Percentiles rank a stretch among this genome's conserved stretches.
Conservation (phyloP, 495 filamentous ascomycete species). For the Clohesyomyces aquaticus region DNA sequence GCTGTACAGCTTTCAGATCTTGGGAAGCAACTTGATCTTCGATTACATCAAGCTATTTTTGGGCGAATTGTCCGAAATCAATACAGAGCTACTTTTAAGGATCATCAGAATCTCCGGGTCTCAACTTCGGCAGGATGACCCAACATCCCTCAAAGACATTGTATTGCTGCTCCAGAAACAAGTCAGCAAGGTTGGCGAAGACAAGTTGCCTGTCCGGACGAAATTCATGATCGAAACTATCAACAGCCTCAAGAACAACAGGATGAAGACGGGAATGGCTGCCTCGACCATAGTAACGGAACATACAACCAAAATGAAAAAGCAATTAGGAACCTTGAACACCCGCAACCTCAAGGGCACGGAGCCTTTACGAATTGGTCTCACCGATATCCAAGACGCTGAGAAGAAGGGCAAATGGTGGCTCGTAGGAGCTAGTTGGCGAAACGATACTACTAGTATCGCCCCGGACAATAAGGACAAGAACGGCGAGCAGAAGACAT, state of each 20-base stretch:
- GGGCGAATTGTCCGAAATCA: conserved; percentile 75
- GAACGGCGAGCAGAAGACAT: conserved; percentile 21
- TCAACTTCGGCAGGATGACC: conserved; percentile 87
- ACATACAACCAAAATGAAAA: conserved; percentile 83
- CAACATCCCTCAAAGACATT: conserved; percentile 88
- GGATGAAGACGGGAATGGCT: conserved; percentile 70
- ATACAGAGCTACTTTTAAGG: conserved; percentile 86
- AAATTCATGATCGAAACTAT: conserved; percentile 99
- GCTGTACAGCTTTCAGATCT: conserved; percentile 88
- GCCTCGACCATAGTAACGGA: conserved; percentile 69
- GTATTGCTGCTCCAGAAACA: conserved; percentile 76
- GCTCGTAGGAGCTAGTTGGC: conserved; percentile 93
- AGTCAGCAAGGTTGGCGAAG: conserved; percentile 66
- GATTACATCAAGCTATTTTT: conserved; percentile 85
- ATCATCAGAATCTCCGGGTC: conserved; percentile 63
- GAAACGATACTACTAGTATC: conserved; percentile 39
- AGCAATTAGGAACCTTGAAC: conserved; percentile 74
- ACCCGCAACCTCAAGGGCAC: conserved; percentile 67
- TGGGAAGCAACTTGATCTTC: conserved; percentile 80
- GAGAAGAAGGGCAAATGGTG: conserved; percentile 96
- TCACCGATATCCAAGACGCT: conserved; percentile 77
- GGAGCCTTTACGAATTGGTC: conserved; percentile 79
- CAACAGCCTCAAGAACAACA: conserved; percentile 91
- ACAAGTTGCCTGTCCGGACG: conserved; percentile 79
- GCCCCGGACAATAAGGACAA: conserved; percentile 38